Percentiles rank a stretch among this genome's conserved stretches.
phyloP scores from a whole-genome alignment of 805 yeast genomes.

The Starmerella sp. region DNA sequence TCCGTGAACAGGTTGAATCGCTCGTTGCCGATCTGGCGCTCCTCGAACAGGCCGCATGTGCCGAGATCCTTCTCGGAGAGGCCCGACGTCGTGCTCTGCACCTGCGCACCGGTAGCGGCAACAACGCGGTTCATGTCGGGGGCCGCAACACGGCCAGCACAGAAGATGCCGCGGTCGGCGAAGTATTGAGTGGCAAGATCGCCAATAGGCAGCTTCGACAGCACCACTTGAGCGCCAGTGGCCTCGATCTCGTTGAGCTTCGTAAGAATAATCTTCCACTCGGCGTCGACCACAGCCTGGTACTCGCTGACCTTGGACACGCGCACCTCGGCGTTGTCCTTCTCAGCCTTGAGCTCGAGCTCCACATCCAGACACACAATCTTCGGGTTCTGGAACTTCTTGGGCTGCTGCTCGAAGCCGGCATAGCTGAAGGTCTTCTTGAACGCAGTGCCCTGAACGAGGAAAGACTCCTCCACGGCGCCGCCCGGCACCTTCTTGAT shows the following conservation, averaged over 20 bases:
- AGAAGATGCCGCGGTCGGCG: constrained; percentile 90
- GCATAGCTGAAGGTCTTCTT: constrained; percentile 96
- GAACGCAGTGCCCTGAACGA: constrained; percentile 91
- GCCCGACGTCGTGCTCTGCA: constrained; percentile 59
- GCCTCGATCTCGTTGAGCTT: constrained; percentile 72
- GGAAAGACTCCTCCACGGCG: constrained; percentile 82
- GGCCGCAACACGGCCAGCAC: constrained; percentile 87
- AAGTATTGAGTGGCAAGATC: constrained; percentile 98
- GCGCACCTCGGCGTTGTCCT: constrained; percentile 96
- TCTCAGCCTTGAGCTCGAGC: constrained; percentile 93
- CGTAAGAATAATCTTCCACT: constrained; percentile 85
- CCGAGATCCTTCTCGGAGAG: constrained; percentile 65
- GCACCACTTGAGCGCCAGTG: constrained; percentile 84
- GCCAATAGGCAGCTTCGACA: constrained; percentile 92
- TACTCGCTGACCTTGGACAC: constrained; percentile 88
- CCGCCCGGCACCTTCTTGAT: constrained; percentile 94
- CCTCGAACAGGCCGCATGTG: constrained; percentile 76
- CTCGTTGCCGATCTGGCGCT: constrained; percentile 90
- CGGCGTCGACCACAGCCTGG: constrained; percentile 97
- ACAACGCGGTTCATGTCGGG: constrained; percentile 91
- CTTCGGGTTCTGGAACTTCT: constrained; percentile 65
- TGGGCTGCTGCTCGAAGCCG: constrained; percentile 98
- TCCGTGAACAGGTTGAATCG: constrained; percentile 89
- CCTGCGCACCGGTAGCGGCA: constrained; percentile 84
- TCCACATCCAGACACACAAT: constrained; percentile 81